Percentiles rank a stretch among this genome's conserved stretches.
These are phyloP conservation scores for Azolla pinnata DNA, from an alignment of 75 land plant genomes.

Conservation along the genomic window DNA sequence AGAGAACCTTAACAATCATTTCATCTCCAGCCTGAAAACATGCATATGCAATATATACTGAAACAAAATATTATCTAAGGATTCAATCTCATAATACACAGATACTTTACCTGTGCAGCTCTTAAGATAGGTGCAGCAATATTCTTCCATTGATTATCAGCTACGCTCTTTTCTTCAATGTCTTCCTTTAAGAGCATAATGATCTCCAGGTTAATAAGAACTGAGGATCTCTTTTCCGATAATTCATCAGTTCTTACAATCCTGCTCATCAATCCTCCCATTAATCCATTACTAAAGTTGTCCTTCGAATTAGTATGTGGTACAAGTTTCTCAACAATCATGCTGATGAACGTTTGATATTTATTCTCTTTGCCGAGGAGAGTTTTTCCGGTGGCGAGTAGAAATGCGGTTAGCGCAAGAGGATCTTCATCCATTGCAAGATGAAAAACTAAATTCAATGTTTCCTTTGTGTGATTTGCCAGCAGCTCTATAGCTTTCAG, in stretches of 20 bases:
- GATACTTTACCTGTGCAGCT: no score
- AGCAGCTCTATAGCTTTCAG: slow-evolving; percentile 20
- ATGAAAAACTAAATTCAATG: slow-evolving; percentile 19
- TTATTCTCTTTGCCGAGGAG: not conserved
- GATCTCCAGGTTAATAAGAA: slow-evolving; percentile 3
- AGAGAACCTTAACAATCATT: slow-evolving; percentile 15
- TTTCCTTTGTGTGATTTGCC: slow-evolving; percentile 21
- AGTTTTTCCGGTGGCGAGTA: slow-evolving; percentile 12
- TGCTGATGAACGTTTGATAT: not conserved
- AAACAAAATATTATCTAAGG: no score
- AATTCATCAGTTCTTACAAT: no score
- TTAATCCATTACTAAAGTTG: no score
- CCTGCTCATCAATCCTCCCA: no score
- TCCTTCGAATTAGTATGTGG: no score
- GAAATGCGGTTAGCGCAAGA: slow-evolving; percentile 24
- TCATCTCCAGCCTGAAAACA: slow-evolving; percentile 28
- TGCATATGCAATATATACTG: not conserved
- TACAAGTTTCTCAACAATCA: slow-evolving; percentile 1
- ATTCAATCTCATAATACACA: no score
- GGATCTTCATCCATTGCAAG: slow-evolving; percentile 23
- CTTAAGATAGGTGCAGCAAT: no score
- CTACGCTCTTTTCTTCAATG: not conserved
- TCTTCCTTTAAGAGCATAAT: not conserved
- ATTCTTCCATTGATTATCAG: no score
- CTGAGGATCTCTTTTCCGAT: slow-evolving; percentile 1